Evolutionary conservation across 495 filamentous ascomycete genomes (phyloP).

Genomic region (Staphylotrichum tortipilum): DNA sequence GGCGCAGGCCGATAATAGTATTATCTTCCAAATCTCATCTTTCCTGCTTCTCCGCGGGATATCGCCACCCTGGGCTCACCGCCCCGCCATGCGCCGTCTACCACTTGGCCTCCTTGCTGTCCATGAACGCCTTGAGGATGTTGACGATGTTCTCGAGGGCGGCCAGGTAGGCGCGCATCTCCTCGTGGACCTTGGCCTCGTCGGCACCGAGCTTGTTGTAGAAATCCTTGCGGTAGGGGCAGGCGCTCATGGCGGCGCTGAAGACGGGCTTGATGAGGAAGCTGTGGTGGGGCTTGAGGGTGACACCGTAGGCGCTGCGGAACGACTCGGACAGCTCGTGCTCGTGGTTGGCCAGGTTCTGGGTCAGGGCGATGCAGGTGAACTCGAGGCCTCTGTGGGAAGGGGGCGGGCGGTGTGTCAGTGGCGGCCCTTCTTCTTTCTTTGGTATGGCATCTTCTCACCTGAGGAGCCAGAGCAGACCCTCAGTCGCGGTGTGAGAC

Average conservation of each 20-base stretch:
- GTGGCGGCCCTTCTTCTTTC: background rate
- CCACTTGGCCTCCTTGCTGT: slow-evolving; percentile 62
- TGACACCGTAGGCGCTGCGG: slow-evolving; percentile 69
- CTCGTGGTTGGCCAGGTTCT: slow-evolving; percentile 55
- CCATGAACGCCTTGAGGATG: slow-evolving; percentile 68
- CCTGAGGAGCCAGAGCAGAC: slow-evolving; percentile 86
- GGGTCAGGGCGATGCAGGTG: slow-evolving; percentile 71
- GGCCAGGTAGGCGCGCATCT: slow-evolving; percentile 59
- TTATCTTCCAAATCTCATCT: no score
- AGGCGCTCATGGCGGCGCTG: slow-evolving; percentile 81
- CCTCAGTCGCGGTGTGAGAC: slow-evolving; percentile 79
- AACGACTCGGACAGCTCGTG: slow-evolving; percentile 82
- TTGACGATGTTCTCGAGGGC: slow-evolving; percentile 64
- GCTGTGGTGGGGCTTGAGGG: slow-evolving; percentile 84
- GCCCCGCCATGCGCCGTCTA: slow-evolving; percentile 37
- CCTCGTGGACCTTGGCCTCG: slow-evolving; percentile 47
- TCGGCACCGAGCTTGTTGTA: slow-evolving; percentile 75
- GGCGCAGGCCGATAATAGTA: no score
- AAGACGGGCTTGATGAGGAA: slow-evolving; percentile 84
- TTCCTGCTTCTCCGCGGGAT: no score
- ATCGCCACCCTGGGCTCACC: background rate
- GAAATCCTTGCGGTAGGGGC: slow-evolving; percentile 85
- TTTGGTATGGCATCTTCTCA: slow-evolving; percentile 32
- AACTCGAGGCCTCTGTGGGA: slow-evolving; percentile 91
- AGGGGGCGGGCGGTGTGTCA: no score